Base-by-base conservation (phyloP, 2,329 filamentous ascomycete genomes). In the Exophiala sideris region DNA sequence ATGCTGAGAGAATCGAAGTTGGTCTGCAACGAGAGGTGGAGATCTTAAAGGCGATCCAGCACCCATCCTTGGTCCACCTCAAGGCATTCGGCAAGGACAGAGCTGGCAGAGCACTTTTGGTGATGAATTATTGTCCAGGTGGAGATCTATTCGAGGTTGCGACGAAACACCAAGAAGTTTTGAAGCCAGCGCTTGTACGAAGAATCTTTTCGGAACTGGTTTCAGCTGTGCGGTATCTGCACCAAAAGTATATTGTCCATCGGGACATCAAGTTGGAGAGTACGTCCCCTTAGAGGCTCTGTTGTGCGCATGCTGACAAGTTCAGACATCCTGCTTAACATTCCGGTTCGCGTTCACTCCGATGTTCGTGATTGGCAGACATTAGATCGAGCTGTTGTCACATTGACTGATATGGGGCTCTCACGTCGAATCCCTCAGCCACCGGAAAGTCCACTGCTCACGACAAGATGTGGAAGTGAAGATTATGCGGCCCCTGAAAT, bases 181-280 rank as follows among this genome's bases (percentile, higher is more conserved):
- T 96, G 45, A 84, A 80, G 3, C 82, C 89, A 0, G 67, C 76
- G 1, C 74, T 97, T 42, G 79, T 96, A 45, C 82, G 89, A 61
- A 83, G 94, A 48, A 91, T 97, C 52, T 96, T 96, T 70, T 81
- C 91, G 11, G 94, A 99, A 70, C 72, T 97, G 59, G 85, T 97
- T 20, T 85, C 83, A 57, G 94, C 92, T 0, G 86, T 95, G 34
- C 82, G 80, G 54, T 96, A 97, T 73, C 76, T 99, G 45, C 94
- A 99, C 71, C 77, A 83, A 50, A 79, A 88, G 64, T 86, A 83
- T 62, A 96, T 99, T 67, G 92, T 97, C 50, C 94, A 99, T 69
- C 85, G 94, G 56, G 94, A 99, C 71, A 95, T 99, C 72, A 99
- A 99, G 74, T 85, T 99, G 55, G 94, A 99, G 78, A 99, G 89